Evolutionary conservation across 164 flowering plant genomes (phyloP).

Genomic region (Magnolia sinica): DNA sequence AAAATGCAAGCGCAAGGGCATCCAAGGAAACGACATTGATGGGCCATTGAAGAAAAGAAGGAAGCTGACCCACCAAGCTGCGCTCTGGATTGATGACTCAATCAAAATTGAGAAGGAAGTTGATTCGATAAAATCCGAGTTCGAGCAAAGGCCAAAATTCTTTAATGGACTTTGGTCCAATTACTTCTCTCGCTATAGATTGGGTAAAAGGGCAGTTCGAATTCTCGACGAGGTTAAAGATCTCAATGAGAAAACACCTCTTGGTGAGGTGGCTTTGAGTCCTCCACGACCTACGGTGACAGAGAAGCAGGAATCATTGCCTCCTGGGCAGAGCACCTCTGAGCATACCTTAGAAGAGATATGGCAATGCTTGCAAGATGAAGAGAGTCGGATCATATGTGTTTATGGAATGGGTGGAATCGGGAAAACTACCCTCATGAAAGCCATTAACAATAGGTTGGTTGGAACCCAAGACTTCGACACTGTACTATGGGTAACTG

Average conservation of each 20-base stretch:
- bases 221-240: background rate
- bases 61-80: background rate
- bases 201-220: conserved; percentile 12
- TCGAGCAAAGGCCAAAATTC: background rate
- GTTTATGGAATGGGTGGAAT: conserved; percentile 5
- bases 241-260: background rate
- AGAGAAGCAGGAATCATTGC: background rate
- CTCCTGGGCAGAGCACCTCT: background rate
- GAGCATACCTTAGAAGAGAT: conserved; percentile 2
- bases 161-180: conserved; percentile 9
- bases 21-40: background rate
- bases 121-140: background rate
- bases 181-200: conserved; percentile 15
- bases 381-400: background rate
- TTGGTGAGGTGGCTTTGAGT: conserved; percentile 13
- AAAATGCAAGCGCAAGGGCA: background rate
- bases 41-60: background rate
- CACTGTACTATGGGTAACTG: background rate
- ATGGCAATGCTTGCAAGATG: conserved; percentile 1
- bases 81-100: conserved; percentile 5
- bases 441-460: background rate
- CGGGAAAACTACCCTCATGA: conserved; percentile 5
- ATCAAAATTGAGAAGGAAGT: background rate
- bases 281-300: background rate
- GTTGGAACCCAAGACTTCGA: background rate